A percentile compares a stretch with the other conserved stretches of the same genome.
Conservation (phyloP, 495 filamentous ascomycete genomes). For the Articulospora tetracladia region DNA sequence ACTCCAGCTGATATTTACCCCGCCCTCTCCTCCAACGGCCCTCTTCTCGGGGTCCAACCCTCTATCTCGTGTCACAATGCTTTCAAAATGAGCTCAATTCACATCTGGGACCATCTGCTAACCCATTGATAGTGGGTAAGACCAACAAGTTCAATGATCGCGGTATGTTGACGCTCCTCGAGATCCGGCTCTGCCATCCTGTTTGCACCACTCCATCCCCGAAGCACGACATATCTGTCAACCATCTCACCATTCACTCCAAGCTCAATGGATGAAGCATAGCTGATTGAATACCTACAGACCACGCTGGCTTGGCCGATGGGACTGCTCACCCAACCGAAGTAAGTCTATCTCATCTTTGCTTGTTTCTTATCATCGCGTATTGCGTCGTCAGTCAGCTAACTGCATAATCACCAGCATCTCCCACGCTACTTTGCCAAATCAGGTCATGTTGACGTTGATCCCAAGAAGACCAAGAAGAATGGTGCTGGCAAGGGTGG, state of each 20-base stretch:
- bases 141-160: conserved; percentile 87
- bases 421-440: conserved; percentile 92
- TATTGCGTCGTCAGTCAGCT: conserved; percentile 17
- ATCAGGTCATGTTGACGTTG: conserved; percentile 70
- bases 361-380: not conserved
- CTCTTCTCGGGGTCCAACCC: conserved; percentile 9
- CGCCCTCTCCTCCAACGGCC: not conserved
- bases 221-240: not conserved
- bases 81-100: not conserved
- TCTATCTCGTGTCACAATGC: conserved; percentile 1
- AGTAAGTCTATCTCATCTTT: conserved; percentile 1
- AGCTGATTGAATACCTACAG: not conserved
- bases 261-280: not conserved
- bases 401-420: conserved; percentile 45
- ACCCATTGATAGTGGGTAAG: conserved; percentile 33
- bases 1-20: conserved; percentile 7
- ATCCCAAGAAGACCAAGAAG: conserved; percentile 95
- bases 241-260: not conserved
- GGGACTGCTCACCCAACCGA: conserved; percentile 50
- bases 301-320: conserved; percentile 65
- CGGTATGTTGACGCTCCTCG: conserved; percentile 27
- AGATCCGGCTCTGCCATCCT: not conserved
- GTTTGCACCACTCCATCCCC: not conserved
- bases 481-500: conserved; percentile 90
- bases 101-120: conserved; percentile 52